Base-by-base conservation (phyloP, 306 rosid species). In the Fragaria nilgerrensis region DNA sequence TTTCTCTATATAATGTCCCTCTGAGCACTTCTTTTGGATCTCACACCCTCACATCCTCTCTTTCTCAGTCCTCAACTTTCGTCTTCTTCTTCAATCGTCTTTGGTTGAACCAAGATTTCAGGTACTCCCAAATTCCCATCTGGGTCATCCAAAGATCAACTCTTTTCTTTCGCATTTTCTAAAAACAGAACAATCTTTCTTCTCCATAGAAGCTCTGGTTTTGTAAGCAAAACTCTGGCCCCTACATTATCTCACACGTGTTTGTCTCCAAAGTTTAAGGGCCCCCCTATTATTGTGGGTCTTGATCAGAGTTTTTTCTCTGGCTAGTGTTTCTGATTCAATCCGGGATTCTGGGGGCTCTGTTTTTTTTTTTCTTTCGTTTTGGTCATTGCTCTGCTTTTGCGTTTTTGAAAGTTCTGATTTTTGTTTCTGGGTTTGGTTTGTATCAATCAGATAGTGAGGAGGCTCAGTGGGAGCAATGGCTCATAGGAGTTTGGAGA, bases 401-500 rank as follows among this genome's bases (percentile, higher is more conserved):
- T 81, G 77, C 66, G 59, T 76, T 25, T 75, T 68, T n/a, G 56
- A 74, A 78, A 55, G 74, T 49, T 32, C 50, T 70, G 75, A 78
- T 59, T 75, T 22, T 41, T 68, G 11, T 20, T 22, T 43, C 47
- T 68, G 37, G 43, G 68, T 7, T 32, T 62, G 68, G 11, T 70
- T 58, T 59, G 73, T 77, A 1, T 55, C 8, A 14, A 10, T 61
- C 83, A 87, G 87, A 79, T 56, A 56, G 78, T 45, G 47, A 65
- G 70, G 81, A 65, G 76, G 17, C 72, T 82, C 79, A 63, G 45
- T 49, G 41, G 73, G 34, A 66, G 68, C 76, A 81, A 92, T 92
- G 98, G 83, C 98, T 56, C 86, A 76, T 73, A 80, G 91, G 78
- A 96, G 82, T 82, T 32, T 92, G 82, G 99, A 96, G 81, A 92